These are phyloP conservation scores for Thalassiosira livingstoniorum DNA, from an alignment of 352 stramenopile genomes.

Conservation along the genomic window DNA sequence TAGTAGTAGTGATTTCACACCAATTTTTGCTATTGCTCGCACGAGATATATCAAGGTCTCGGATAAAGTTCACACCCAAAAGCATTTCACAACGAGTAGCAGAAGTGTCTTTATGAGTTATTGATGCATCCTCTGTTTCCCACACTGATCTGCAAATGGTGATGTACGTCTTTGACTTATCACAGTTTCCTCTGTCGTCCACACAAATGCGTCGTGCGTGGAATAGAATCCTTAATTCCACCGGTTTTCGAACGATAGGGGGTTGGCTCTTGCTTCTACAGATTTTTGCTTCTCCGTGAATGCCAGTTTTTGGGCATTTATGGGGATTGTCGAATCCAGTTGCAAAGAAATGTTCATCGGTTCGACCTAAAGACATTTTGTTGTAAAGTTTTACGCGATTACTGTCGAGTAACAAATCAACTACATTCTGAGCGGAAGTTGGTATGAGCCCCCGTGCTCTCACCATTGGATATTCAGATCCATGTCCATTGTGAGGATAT, in stretches of 20 bases:
- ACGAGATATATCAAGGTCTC: conserved; percentile 28
- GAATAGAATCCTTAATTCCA: conserved; percentile 66
- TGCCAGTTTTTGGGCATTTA: conserved; percentile 42
- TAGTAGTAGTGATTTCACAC: conserved; percentile 64
- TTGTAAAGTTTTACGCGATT: conserved; percentile 56
- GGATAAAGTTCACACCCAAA: conserved; percentile 78
- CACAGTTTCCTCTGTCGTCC: conserved; percentile 19
- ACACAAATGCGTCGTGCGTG: conserved; percentile 61
- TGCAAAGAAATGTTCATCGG: conserved; percentile 53
- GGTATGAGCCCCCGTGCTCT: conserved; percentile 55
- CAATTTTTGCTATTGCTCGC: conserved; percentile 13
- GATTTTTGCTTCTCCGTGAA: conserved; percentile 72
- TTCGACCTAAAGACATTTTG: conserved; percentile 60
- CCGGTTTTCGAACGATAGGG: conserved; percentile 59
- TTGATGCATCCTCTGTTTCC: conserved; percentile 48
- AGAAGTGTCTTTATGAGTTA: conserved; percentile 19
- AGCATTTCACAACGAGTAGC: conserved; percentile 71
- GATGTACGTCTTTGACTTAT: conserved; percentile 55
- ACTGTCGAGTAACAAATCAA: conserved; percentile 55
- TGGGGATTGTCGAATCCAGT: conserved; percentile 35
- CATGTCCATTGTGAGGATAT: conserved; percentile 49
- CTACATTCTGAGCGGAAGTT: conserved; percentile 42
- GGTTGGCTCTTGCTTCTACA: conserved; percentile 62
- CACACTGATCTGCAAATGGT: conserved; percentile 54
- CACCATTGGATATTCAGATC: conserved; percentile 60